A percentile compares a stretch with the other conserved stretches of the same genome.
Evolutionary conservation across 306 rosid genomes (phyloP).

Genomic region (Heteromeles arbutifolia): DNA sequence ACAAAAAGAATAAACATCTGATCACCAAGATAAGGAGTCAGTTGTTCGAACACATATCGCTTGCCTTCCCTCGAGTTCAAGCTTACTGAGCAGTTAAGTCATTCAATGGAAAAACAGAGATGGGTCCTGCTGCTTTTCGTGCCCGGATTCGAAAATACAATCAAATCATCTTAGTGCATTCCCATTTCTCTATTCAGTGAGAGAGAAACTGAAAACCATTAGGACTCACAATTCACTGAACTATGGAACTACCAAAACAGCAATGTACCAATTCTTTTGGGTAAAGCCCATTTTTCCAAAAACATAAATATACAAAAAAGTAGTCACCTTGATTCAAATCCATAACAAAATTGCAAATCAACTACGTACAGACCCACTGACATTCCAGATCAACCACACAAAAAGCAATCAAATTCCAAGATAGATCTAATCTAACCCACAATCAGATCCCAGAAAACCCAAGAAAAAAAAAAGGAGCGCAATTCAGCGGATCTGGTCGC

Average conservation of each 20-base stretch:
- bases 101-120: background rate
- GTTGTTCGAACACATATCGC: background rate
- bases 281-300: background rate
- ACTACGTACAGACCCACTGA: constrained; percentile 15
- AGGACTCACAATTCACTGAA: constrained; percentile 1
- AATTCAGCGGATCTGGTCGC: constrained; percentile 19
- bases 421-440: constrained; percentile 12
- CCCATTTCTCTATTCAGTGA: background rate
- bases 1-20: background rate
- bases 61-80: background rate
- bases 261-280: background rate
- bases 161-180: background rate
- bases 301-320: constrained; percentile 2
- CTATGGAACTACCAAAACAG: background rate
- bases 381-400: constrained; percentile 18
- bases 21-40: background rate
- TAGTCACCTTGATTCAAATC: background rate
- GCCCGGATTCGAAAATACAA: background rate
- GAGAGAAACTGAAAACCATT: background rate
- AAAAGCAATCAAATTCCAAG: background rate
- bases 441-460: background rate
- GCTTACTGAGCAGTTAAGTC: background rate
- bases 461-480: background rate
- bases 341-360: background rate
- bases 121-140: background rate